Evolutionary conservation across 768 basidiomycete species (phyloP).

Genomic region (Termitomyces eurrhizus): DNA sequence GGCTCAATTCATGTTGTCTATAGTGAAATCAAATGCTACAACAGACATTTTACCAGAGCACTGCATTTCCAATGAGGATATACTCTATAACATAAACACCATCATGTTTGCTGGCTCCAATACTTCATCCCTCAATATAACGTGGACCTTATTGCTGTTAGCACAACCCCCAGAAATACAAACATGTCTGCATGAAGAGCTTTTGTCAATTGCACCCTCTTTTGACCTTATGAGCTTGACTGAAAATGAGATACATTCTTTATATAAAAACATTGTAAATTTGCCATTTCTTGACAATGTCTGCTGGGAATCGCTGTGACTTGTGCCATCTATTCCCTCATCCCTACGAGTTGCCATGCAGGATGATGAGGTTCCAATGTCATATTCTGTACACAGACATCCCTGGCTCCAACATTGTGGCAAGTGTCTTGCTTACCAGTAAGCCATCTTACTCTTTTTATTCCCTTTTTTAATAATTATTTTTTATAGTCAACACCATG

Average conservation of each 20-base stretch:
- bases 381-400: conserved; percentile 51
- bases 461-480: conserved; percentile 8
- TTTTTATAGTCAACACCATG: conserved; percentile 45
- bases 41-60: conserved; percentile 64
- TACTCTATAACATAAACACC: conserved; percentile 81
- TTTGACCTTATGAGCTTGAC: conserved; percentile 43
- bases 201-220: conserved; percentile 42
- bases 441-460: conserved; percentile 27
- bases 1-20: not conserved
- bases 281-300: conserved; percentile 77
- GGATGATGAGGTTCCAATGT: conserved; percentile 75
- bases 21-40: conserved; percentile 83
- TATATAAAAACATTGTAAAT: conserved; percentile 51
- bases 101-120: conserved; percentile 92
- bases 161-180: conserved; percentile 67
- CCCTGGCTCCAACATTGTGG: not conserved
- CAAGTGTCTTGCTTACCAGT: conserved; percentile 52
- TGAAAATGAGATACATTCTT: conserved; percentile 61
- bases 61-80: conserved; percentile 83
- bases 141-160: conserved; percentile 80
- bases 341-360: conserved; percentile 74
- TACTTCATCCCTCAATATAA: conserved; percentile 76
- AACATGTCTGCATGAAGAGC: conserved; percentile 65
- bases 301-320: conserved; percentile 65
- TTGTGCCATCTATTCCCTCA: conserved; percentile 80